Evolutionary conservation across 257 asterid species (phyloP), one percentile per base, ranked within the genome.

Genomic region (Lantana camara): DNA sequence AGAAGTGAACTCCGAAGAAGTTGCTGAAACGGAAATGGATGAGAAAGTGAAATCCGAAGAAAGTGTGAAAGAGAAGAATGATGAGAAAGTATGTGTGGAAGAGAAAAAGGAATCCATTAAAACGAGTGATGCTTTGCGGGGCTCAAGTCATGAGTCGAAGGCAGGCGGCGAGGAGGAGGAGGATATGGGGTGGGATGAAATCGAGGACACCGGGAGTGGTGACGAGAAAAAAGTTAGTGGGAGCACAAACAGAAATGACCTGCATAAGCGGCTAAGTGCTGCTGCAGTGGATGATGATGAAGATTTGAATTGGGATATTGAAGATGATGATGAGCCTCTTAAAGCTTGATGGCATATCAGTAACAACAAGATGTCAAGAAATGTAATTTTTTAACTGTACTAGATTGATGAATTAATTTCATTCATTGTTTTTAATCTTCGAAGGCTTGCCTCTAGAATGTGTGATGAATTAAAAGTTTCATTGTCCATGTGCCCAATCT

Each of bases 121-220:
- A 71, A 74, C 71, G 8, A 60, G 51, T 59, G 80, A 68, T 70
- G 67, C 50, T 60, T 35, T 68, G 9, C 30, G 27, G 15, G 75
- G 61, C 57, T 75, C 80, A 7, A 70, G 56, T 67, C 75, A 72
- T 69, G 61, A 69, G 70, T 46, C 75, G 32, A 44, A 66, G 70
- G 70, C 7, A 58, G 80, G 47, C 57, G 79, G 81, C 57, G 79
- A 82, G 68, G 90, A 84, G 23, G 98, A 81, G 70, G 90, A 86
- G 35, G 98, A 85, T 50, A 20, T 89, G 68, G 96, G 77, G 27
- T 92, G 98, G 98, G 98, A 85, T 44, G 98, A 92, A 73, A 87
- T 92, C 57, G 96, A 75, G 71, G 92, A 89, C 53, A 68, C 73
- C 50, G 95, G 83, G 35, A 77, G 94, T 64, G 87, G 66, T 32